Base-by-base conservation (phyloP, 2,329 filamentous ascomycete species). In the Ilyonectria mors-panacis region DNA sequence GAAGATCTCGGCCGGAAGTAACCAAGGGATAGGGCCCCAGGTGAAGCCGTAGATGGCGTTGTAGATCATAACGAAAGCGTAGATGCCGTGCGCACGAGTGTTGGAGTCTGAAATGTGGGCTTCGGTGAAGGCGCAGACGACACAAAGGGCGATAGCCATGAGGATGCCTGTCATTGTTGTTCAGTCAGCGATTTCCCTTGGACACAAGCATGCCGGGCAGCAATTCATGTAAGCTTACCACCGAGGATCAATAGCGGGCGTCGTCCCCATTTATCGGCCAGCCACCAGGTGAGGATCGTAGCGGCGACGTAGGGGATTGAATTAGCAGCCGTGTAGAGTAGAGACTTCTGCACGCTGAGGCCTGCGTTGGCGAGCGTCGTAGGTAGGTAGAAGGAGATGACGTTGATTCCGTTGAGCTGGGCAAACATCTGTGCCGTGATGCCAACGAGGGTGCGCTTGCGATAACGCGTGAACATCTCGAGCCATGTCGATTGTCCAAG, bases 401-500 rank as follows among this genome's bases (percentile, higher is more conserved):
- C 78, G 70, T 82, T 82, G 71, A 82, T 82, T 26, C 81, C 81
- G 69, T 81, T 81, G 37, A 82, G 74, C 53, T 82, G 79, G 1
- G 81, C 79, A 47, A 80, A 81, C 79, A 82, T 82, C 44, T 81
- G 79, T 9, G 78, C 80, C 0, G 79, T 81, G 61, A 82, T 81
- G 55, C 79, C 81, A 35, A 82, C 78, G 33, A 82, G 77, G 3
- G 80, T 82, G n/a, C 80, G 77, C 63, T 82, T 82, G 44, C 80
- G 78, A 60, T 83, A 83, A 5, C 76, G 76, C 7, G 80, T 83
- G 61, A 82, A 82, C 81, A 83, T 83, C 74, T 82, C 80, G 76
- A 78, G 35, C 63, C 63, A 67, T 23, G 44, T 67, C 13, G 58
- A 68, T 9, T 61, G 39, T 4, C 66, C 63, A 9, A 69, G 53